phyloP scores from a whole-genome alignment of 768 basidiomycete genomes.

The Rhodotorula babjevae region DNA sequence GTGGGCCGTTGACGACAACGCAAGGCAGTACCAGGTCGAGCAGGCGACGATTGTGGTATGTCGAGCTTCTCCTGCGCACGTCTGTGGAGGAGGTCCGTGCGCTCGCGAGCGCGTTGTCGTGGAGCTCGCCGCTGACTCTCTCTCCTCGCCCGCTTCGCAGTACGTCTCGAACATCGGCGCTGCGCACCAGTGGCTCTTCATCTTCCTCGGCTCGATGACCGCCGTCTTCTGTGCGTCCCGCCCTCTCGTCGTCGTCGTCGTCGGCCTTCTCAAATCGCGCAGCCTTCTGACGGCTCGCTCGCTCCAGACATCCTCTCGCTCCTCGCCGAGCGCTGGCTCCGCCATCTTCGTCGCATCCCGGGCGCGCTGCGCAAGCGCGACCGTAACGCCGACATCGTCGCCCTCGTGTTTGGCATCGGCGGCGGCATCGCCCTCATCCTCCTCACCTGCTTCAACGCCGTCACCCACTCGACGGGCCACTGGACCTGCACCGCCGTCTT shows the following conservation, averaged over 20 bases:
- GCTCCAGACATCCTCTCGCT: conserved; percentile 37
- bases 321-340: conserved; percentile 48
- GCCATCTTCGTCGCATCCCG: conserved; percentile 50
- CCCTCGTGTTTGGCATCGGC: conserved; percentile 27
- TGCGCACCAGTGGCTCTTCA: conserved; percentile 42
- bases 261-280: background rate
- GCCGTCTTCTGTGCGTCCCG: conserved; percentile 44
- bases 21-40: conserved; percentile 9
- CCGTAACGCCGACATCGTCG: conserved; percentile 45
- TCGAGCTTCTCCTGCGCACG: background rate
- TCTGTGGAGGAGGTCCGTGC: background rate
- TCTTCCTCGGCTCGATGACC: conserved; percentile 41
- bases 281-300: background rate
- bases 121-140: too few relatives aligned
- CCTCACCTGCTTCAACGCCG: conserved; percentile 38
- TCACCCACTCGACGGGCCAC: background rate
- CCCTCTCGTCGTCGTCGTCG: too few relatives aligned
- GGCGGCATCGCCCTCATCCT: conserved; percentile 47
- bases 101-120: too few relatives aligned
- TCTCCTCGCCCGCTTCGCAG: background rate
- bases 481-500: conserved; percentile 44
- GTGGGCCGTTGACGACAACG: conserved; percentile 29
- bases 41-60: conserved; percentile 20
- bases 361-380: conserved; percentile 44
- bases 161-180: conserved; percentile 48